Base-by-base conservation (phyloP, 306 rosid genomes). In the Echinosophora koreensis region DNA sequence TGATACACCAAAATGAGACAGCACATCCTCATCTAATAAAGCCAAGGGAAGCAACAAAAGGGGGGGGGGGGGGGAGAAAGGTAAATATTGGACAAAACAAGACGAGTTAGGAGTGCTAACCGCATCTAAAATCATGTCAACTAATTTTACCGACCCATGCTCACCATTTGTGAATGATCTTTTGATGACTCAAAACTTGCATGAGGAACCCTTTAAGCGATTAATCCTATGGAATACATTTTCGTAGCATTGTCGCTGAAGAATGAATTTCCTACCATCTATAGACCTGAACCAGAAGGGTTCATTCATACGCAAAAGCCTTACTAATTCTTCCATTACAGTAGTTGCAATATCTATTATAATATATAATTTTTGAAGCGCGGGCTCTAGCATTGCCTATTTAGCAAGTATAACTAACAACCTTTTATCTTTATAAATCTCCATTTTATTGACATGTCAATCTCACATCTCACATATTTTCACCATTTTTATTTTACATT, bases 271-370 rank as follows among this genome's bases (percentile, higher is more conserved):
- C 5, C 74, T 88, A 7, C 80, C 80, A 8, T 54, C 3, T 22
- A 22, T 22, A 41, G 90, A 76, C 78, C 47, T 77, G 5, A 68
- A 39, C 98, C 97, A 94, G 16, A 88, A 71, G 30, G 93, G 96
- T 51, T 87, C 94, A 5, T 87, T 69, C n/a, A 78, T 14, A 10
- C 17, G 57, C 51, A 88, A 7, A 6, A 88, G 81, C 76, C 66
- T 79, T 38, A 74, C 39, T 22, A 94, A 56, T 69, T 91, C 97
- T 7, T 84, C 90, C 85, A 87, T 37, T 5, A 94, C 89, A 41
- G 10, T 30, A 3, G 51, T 70, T 10, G 92, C 91, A 5, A 75
- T 77, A 49, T 88, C 87, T 1, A 2, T 8, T 87, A 91, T 85
- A 76, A 13, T 18, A 51, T n/a, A 15, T 59, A 28, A 12, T 15